These are phyloP conservation scores for Colletotrichum sp. DNA, from an alignment of 2,329 filamentous ascomycete genomes.

Conservation along the genomic window DNA sequence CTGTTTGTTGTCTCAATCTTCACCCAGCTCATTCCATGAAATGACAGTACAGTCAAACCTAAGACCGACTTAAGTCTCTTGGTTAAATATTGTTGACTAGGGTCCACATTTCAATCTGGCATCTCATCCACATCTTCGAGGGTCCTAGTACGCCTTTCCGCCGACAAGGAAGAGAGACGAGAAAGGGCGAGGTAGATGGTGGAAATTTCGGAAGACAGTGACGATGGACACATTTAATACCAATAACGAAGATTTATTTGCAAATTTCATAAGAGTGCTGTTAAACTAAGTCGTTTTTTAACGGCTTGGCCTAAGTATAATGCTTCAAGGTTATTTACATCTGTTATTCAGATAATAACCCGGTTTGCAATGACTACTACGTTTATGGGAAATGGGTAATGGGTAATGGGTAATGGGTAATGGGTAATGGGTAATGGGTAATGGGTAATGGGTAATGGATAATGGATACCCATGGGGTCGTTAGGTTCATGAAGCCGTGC, in stretches of 20 bases:
- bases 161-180: background rate
- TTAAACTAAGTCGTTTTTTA: accelerated
- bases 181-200: background rate
- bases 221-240: accelerated
- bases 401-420: too few species aligned
- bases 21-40: background rate
- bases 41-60: accelerated
- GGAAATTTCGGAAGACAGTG: background rate
- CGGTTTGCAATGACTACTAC: accelerated
- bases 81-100: accelerated
- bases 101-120: background rate
- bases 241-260: accelerated
- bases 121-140: background rate
- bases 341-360: accelerated
- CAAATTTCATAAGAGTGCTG: background rate
- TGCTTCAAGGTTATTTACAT: background rate
- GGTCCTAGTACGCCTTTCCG: accelerated
- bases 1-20: background rate
- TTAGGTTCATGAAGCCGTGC: background rate
- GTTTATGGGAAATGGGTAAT: too few species aligned
- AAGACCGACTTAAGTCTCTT: background rate
- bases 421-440: too few species aligned
- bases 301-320: background rate
- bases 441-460: too few species aligned
- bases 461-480: too few species aligned